These are phyloP conservation scores for Colletotrichum tabaci DNA, from an alignment of 2,329 filamentous ascomycete species.

Conservation along the genomic window DNA sequence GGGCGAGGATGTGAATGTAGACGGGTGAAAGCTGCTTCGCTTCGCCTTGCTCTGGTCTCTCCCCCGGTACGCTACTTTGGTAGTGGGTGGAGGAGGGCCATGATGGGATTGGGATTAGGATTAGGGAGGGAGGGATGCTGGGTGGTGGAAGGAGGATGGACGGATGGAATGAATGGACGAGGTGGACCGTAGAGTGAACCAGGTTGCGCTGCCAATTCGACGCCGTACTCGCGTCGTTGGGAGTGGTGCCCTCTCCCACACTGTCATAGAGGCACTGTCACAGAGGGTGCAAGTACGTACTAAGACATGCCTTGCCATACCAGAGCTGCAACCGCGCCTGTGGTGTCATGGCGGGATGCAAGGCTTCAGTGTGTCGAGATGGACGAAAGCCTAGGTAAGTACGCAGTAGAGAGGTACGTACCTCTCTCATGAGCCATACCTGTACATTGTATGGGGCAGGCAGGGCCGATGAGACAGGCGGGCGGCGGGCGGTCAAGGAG, in stretches of 20 bases:
- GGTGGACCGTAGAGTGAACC: conserved; percentile 32
- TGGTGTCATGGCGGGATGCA: conserved; percentile 39
- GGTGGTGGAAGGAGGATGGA: not conserved
- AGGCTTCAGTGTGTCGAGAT: conserved; percentile 27
- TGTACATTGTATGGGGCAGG: not conserved
- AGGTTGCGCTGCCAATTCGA: conserved; percentile 33
- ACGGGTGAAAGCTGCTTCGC: conserved; percentile 21
- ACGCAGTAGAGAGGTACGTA: conserved; percentile 19
- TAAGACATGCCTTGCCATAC: not conserved
- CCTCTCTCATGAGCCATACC: conserved; percentile 2
- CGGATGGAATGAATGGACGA: conserved; percentile 13
- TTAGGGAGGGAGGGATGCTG: conserved; percentile 16
- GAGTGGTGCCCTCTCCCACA: not conserved
- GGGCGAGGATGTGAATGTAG: conserved; percentile 15
- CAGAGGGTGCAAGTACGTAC: not conserved
- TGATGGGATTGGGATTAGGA: conserved; percentile 11
- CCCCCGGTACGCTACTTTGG: conserved; percentile 1
- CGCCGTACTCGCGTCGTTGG: not conserved
- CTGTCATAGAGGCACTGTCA: not conserved
- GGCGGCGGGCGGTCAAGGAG: conserved; percentile 39
- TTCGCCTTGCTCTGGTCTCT: conserved; percentile 16
- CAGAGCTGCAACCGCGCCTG: conserved; percentile 12
- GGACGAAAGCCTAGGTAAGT: conserved; percentile 3
- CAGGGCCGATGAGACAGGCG: not conserved
- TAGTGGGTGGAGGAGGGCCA: conserved; percentile 7